Evolutionary conservation across 2,329 filamentous ascomycete genomes (phyloP), one percentile per base, ranked within the genome.

Genomic region (Hypomyces perniciosus): DNA sequence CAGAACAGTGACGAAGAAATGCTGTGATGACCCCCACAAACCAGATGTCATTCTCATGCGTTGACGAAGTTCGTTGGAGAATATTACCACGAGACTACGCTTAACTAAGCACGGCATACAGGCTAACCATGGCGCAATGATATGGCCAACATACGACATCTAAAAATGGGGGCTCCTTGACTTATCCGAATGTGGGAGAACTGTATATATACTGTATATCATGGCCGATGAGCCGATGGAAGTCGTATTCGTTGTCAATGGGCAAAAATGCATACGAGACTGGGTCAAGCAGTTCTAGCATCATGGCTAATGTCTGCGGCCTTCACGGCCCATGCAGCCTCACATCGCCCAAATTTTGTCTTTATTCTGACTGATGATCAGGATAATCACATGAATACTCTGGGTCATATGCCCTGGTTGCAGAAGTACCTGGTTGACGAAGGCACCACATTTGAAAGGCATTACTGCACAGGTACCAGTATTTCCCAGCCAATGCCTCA

Each of bases 281-380:
- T 8, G 39, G 27, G 39, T 20, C 5, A 6, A 28, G 39, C 13
- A 28, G 26, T 52, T 9, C 27, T 39, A 8, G 47, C 50, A n/a
- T 48, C 45, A 45, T 52, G 45, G 39, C n/a, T 48, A 2, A 30
- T 48, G n/a, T 33, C 30, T 10, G 34, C 50, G 13, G 27, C 27
- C 31, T 4, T 41, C 12, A 1, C 9, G 2, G 26, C 45, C 8
- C 31, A 52, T 37, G 50, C 45, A 8, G 29, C 45, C 8, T 20
- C 50, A 12, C 12, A 12, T 29, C 50, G 45, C 9, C 56, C 57
- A 9, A 86, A 86, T 55, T 78, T 87, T 42, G 69, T 88, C 20
- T 83, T 87, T 59, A 80, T 87, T 51, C 70, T 87, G 37, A 84
- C 81, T 0, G 84, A 87, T 54, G 84, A 87, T 54, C 84, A 87